Evolutionary conservation across 148 eudicot species (phyloP), one percentile per base, ranked within the genome.

Genomic region (Oxyria digyna): DNA sequence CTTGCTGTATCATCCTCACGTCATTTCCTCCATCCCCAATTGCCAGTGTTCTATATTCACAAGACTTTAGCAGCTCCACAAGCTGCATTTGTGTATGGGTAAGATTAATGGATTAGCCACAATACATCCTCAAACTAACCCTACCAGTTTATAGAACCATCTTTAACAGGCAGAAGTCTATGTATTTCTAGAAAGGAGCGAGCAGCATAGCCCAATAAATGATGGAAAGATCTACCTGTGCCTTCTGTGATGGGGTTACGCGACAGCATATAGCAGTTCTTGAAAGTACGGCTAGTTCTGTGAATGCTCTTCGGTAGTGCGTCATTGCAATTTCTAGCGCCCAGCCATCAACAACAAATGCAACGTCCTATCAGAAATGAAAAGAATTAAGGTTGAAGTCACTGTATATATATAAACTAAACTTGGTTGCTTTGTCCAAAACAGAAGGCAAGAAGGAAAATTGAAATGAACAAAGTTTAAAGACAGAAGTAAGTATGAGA

Each of bases 11-110:
- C 99, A 95, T 95, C 76, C 91, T 85, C 74, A 95, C 99, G 74
- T 95, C 99, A 83, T 95, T 95, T 48, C 99, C 99, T 52, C 99
- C 99, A 85, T 95, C 99, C 45, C 99, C 99, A 70, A 95, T 87
- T 26, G 99, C 99, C 83, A 95, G 67, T 33, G 99, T 95, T 82
- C 91, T 82, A 50, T 91, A 95, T 43, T 95, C 99, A 72, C 97
- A 88, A 52, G 82, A 85, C 79, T 88, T 95, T 74, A 95, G 59
- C 68, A 95, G 85, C 82, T 84, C 93, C 73, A 95, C 99, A 52
- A 95, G 88, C 99, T 95, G 85, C 73, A 82, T 62, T 11, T 35
- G 24, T 17, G 20, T 37, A 24, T 8, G 35, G 20, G 35, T 31
- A n/a, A 46, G 8, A 46, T n/a, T n/a, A 59, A 31, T 7, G 2